Percentiles rank a stretch among this genome's conserved stretches.
phyloP scores from a whole-genome alignment of 768 basidiomycete genomes.

The Suillus sp. region DNA sequence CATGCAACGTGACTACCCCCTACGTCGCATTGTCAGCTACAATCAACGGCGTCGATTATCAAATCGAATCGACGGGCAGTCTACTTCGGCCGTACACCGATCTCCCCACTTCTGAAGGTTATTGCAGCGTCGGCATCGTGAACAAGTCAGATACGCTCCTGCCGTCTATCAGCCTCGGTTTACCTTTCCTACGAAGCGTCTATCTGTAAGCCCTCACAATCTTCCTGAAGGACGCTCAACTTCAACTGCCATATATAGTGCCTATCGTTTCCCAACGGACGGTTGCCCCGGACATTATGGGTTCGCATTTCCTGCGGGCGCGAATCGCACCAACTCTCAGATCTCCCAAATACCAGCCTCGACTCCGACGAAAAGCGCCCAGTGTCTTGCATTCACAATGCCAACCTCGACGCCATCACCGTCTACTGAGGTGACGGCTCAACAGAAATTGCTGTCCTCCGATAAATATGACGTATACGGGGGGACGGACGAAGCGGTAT shows the following conservation, averaged over 20 bases:
- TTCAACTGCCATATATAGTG: constrained; percentile 17
- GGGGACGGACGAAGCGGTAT: constrained; percentile 14
- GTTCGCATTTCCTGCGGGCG: constrained; percentile 31
- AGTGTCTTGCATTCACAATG: constrained; percentile 26
- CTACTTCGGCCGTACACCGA: constrained; percentile 21
- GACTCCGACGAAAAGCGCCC: constrained; percentile 28
- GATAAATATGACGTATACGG: constrained; percentile 25
- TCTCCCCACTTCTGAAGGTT: not conserved
- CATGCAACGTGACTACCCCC: constrained; percentile 19
- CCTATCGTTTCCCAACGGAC: constrained; percentile 35
- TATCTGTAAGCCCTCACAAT: constrained; percentile 26
- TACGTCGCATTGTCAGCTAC: constrained; percentile 30
- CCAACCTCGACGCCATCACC: constrained; percentile 33
- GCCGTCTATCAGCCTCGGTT: constrained; percentile 24
- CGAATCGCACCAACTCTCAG: constrained; percentile 30
- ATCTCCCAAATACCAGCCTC: constrained; percentile 31
- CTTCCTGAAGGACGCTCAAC: not conserved
- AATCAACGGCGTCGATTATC: constrained; percentile 37
- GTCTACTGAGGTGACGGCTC: constrained; percentile 20
- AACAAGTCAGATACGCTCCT: constrained; percentile 17
- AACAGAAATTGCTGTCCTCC: constrained; percentile 14
- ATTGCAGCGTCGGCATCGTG: constrained; percentile 27
- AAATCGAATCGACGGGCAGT: constrained; percentile 27
- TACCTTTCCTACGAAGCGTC: constrained; percentile 35
- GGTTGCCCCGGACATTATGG: constrained; percentile 35